Percentiles rank a stretch among this genome's conserved stretches.
Evolutionary conservation across 345 rosid species (phyloP).

Genomic region (Salix purpurea): DNA sequence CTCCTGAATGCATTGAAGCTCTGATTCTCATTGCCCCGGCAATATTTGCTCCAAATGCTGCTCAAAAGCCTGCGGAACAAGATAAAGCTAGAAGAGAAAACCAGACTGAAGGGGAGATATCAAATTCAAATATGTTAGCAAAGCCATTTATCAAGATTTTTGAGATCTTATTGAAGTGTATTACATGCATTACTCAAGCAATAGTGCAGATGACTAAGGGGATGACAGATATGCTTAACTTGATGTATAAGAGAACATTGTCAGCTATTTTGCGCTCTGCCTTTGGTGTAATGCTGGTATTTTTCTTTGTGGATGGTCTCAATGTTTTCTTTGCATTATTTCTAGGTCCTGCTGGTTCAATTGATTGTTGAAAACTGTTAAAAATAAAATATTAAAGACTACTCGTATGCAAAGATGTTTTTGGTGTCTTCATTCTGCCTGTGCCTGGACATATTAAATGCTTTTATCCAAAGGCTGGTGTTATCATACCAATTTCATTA

Average conservation of each 20-base stretch:
- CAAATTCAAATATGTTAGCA: slow-evolving; percentile 9
- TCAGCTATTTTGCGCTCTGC: slow-evolving; percentile 57
- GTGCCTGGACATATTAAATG: too few relatives aligned
- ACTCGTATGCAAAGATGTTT: neutral
- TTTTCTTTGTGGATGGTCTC: slow-evolving; percentile 4
- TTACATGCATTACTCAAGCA: slow-evolving; percentile 28
- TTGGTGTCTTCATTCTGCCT: neutral
- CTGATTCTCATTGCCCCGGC: slow-evolving; percentile 89
- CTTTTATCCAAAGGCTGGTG: too few relatives aligned
- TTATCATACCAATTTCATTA: too few relatives aligned
- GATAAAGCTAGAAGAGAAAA: slow-evolving; percentile 19
- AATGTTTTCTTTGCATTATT: neutral
- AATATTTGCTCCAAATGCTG: slow-evolving; percentile 56
- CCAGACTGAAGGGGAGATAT: slow-evolving; percentile 27
- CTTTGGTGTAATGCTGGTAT: slow-evolving; percentile 72
- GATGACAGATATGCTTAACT: slow-evolving; percentile 46
- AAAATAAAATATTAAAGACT: neutral
- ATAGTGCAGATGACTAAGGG: slow-evolving; percentile 37
- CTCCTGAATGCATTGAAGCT: slow-evolving; percentile 85
- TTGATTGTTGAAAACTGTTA: neutral
- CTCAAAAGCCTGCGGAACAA: slow-evolving; percentile 22
- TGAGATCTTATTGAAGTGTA: slow-evolving; percentile 32
- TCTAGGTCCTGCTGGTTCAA: neutral
- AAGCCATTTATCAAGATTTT: slow-evolving; percentile 32
- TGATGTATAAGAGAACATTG: slow-evolving; percentile 56